Evolutionary conservation across 2,329 filamentous ascomycete genomes (phyloP).

Genomic region (Colletotrichum ledebouriae): DNA sequence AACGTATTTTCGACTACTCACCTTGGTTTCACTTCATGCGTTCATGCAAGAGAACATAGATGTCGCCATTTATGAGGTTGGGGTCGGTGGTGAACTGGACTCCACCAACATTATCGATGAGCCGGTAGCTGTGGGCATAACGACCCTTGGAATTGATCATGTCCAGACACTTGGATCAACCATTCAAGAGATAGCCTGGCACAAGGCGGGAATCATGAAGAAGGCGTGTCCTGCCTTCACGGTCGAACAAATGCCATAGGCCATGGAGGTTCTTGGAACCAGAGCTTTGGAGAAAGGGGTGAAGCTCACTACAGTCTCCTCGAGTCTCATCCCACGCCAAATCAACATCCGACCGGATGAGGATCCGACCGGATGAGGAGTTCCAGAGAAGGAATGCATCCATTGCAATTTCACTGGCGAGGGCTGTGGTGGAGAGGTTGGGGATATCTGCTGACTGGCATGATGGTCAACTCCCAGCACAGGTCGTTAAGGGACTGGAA

Average conservation of each 20-base stretch:
- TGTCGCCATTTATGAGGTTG: slow-evolving; percentile 3
- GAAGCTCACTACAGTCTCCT: background rate
- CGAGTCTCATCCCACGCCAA: background rate
- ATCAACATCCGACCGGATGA: background rate
- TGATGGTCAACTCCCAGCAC: background rate
- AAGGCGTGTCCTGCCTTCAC: background rate
- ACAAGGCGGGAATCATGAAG: slow-evolving; percentile 1
- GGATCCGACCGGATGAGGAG: background rate
- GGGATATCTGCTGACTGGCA: background rate
- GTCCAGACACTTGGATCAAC: background rate
- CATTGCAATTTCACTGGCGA: background rate
- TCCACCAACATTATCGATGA: background rate
- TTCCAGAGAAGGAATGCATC: background rate
- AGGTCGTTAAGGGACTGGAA: background rate
- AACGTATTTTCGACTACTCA: background rate
- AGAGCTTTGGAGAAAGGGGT: slow-evolving; percentile 1
- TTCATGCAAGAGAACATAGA: background rate
- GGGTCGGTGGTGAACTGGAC: slow-evolving; percentile 1
- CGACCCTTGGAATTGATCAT: background rate
- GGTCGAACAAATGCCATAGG: background rate
- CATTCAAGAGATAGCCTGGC: background rate
- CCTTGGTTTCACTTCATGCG: background rate
- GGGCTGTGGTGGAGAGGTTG: background rate
- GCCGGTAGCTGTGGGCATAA: slow-evolving; percentile 2
- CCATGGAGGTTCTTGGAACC: background rate